Base-by-base conservation (phyloP, 352 stramenopile species). In the Aphanomyces astaci region DNA sequence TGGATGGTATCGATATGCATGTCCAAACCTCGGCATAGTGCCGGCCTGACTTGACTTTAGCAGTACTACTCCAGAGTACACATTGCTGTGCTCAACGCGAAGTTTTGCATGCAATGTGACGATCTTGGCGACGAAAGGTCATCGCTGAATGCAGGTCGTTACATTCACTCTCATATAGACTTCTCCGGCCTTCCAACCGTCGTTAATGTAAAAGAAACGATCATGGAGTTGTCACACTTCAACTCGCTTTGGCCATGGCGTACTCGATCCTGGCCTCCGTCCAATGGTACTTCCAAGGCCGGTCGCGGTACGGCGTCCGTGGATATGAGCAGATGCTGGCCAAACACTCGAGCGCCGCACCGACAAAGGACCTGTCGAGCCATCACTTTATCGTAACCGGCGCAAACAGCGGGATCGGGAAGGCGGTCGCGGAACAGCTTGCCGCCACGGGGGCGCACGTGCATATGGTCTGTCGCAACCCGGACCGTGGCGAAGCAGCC, bases 381-480 rank as follows among this genome's bases (percentile, higher is more conserved):
- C 78, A 78, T 60, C 76, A 82, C 73, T 81, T 73, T 64, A 70
- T 82, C 4, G 76, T 85, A 53, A 85, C 78, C 3, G 78, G 78
- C 17, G 78, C 78, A 39, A 85, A 85, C 70, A 70, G 73, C 43
- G 78, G 76, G 0, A 62, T 82, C 4, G 76, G 78, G 28, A 79
- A 72, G 17, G 73, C 78, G 3, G 74, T 80, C 36, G 75, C 76
- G 49, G 71, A 77, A 51, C 69, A 77, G 62, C 73, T 82, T 10
- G 73, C 72, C 10, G 76, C 75, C 57, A 74, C 75, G 46, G 71
- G 57, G 43, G 76, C 71, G 4, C 74, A 63, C 1, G 76, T 85
- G 56, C 75, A 85, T 65, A 80, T 85, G 76, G 71, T 85, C 3
- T 85, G 76, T 63, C 78, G 76, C 39, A 72, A 76, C 43, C 71